Evolutionary conservation across 345 rosid species (phyloP).

Genomic region (Leavenworthia alabamica): DNA sequence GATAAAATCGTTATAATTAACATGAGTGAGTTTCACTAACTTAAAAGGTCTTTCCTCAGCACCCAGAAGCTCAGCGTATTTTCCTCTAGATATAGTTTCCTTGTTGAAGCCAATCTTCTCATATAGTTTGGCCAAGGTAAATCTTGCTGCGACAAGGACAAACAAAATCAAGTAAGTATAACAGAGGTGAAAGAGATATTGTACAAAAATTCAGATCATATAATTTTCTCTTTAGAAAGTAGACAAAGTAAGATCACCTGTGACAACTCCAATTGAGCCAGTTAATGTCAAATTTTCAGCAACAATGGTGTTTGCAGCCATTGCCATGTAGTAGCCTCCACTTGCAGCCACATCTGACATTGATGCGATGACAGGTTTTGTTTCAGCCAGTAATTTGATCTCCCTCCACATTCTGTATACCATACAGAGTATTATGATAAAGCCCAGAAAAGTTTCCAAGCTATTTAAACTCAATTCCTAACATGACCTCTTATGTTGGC

Average conservation of each 20-base stretch:
- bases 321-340: slow-evolving; percentile 98
- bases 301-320: slow-evolving; percentile 70
- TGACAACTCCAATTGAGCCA: slow-evolving; percentile 90
- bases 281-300: slow-evolving; percentile 83
- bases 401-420: slow-evolving; percentile 89
- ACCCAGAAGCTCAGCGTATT: slow-evolving; percentile 76
- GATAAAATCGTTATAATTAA: neutral
- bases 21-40: slow-evolving; percentile 36
- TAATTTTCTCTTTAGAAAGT: neutral
- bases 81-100: slow-evolving; percentile 90
- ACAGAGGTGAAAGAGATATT: neutral
- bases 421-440: slow-evolving; percentile 14
- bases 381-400: slow-evolving; percentile 69
- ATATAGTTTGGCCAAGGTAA: slow-evolving; percentile 74
- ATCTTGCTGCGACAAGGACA: slow-evolving; percentile 50
- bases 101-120: slow-evolving; percentile 89
- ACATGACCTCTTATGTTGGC: neutral
- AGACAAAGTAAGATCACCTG: slow-evolving; percentile 45
- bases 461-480: neutral
- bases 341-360: slow-evolving; percentile 95
- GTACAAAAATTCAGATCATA: slow-evolving; percentile 3
- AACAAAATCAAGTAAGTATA: slow-evolving; percentile 2
- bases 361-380: slow-evolving; percentile 84
- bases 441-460: neutral
- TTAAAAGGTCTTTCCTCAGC: slow-evolving; percentile 88